Base-by-base conservation (phyloP, 164 flowering plant species). In the Liriodendron chinense region DNA sequence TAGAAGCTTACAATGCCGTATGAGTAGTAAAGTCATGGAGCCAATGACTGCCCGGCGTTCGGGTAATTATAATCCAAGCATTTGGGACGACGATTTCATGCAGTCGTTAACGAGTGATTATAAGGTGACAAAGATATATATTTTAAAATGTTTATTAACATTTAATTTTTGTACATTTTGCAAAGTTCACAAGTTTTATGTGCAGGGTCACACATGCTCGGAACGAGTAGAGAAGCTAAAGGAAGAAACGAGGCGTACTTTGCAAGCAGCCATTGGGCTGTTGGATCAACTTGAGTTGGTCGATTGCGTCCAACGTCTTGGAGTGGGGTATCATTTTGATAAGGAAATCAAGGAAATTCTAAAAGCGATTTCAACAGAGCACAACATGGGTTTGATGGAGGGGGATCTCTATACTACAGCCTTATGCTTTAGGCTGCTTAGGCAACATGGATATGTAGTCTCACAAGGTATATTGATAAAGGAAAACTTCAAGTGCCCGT, bases 241-340 rank as follows among this genome's bases (percentile, higher is more conserved):
- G 69, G 56, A 21, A n/a, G 69, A 73, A 3, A 10, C 64, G 24
- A 43, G 53, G 69, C n/a, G 14, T 1, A 13, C 64, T 68, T 3
- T 73, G 9, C 21, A 21, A 13, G 43, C 9, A 13, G 10, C 43
- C 3, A 13, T 0, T 8, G 69, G 72, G 12, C 70, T 65, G 21
- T 50, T 68, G 34, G 68, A 73, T 7, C 7, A 67, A 2, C 47
- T 79, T 62, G 53, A 22, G n/a, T 48, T 80, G 69, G 73, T 84
- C 1, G 86, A 85, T 72, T 49, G 78, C 21, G 24, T 80, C 26
- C 84, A 83, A 74, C 71, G 81, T 47, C 76, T 83, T 0, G 82
- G 85, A 10, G 49, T 83, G 9, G 83, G 73, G 21, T 21, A 80
- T 71, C 76, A 80, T 70, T 85, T 83, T 49, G 53, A 76, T 14